Conservation (phyloP, 2,329 filamentous ascomycete species). For the Macrophomina pseudophaseolina region DNA sequence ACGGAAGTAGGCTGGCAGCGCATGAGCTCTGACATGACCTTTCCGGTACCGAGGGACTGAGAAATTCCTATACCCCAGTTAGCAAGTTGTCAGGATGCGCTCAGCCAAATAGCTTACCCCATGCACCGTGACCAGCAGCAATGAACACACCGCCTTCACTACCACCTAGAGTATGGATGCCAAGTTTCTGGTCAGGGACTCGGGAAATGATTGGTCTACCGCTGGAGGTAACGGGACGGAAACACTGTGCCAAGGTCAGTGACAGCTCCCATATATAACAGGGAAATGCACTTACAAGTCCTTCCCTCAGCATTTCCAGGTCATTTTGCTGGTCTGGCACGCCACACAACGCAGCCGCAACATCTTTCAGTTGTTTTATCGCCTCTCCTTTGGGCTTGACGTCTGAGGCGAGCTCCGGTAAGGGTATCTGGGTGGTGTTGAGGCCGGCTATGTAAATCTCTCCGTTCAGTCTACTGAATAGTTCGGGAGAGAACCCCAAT, state of each 20-base stretch:
- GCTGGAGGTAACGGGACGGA: constrained; percentile 69
- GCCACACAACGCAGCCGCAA: constrained; percentile 57
- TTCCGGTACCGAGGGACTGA: constrained; percentile 67
- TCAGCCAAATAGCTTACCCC: constrained; percentile 56
- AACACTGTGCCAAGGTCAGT: constrained; percentile 57
- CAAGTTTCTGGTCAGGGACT: constrained; percentile 63
- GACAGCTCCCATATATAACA: too few relatives aligned
- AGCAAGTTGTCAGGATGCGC: neutral
- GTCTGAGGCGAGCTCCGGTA: constrained; percentile 63
- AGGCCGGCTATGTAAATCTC: constrained; percentile 77
- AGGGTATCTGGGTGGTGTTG: constrained; percentile 64
- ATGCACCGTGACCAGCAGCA: constrained; percentile 75
- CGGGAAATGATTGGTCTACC: constrained; percentile 68
- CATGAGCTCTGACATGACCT: constrained; percentile 73
- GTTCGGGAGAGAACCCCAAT: constrained; percentile 68
- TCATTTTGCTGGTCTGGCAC: constrained; percentile 52
- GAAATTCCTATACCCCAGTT: constrained; percentile 37
- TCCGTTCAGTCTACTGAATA: constrained; percentile 69
- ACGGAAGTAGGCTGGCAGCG: constrained; percentile 63
- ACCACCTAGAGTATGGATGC: constrained; percentile 51
- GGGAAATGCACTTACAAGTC: constrained; percentile 50
- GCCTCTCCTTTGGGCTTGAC: constrained; percentile 54
- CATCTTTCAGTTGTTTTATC: constrained; percentile 56
- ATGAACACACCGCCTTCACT: constrained; percentile 70
- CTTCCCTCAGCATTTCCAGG: constrained; percentile 67